phyloP scores from a whole-genome alignment of 768 basidiomycete genomes.

The Trametes cingulata region DNA sequence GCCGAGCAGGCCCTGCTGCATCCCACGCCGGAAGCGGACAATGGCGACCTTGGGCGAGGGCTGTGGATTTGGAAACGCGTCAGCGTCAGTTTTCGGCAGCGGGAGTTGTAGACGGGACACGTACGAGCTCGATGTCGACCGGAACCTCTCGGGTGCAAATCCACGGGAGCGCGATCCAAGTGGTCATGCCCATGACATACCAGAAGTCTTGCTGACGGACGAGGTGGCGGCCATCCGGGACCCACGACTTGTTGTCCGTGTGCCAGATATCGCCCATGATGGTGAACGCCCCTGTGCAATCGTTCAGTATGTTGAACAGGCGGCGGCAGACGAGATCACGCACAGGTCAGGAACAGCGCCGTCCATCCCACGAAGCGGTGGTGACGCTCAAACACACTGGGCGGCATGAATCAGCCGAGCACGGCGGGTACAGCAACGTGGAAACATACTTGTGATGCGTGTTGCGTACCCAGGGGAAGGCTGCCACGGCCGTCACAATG shows the following conservation, averaged over 20 bases:
- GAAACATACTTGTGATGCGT: slow-evolving; percentile 72
- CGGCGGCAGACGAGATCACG: slow-evolving; percentile 21
- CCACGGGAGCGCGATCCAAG: slow-evolving; percentile 78
- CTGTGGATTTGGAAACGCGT: slow-evolving; percentile 37
- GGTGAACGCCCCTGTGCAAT: slow-evolving; percentile 60
- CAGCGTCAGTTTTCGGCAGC: slow-evolving; percentile 2
- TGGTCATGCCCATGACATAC: slow-evolving; percentile 72
- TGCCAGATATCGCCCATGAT: slow-evolving; percentile 68
- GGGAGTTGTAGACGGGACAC: slow-evolving; percentile 24
- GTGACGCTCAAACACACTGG: slow-evolving; percentile 75
- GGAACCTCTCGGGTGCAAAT: slow-evolving; percentile 69
- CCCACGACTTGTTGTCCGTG: slow-evolving; percentile 54
- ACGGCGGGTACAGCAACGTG: not conserved
- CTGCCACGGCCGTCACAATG: slow-evolving; percentile 59
- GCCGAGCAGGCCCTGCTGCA: slow-evolving; percentile 80
- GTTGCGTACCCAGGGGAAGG: slow-evolving; percentile 80
- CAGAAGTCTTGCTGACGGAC: slow-evolving; percentile 75
- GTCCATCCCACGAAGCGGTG: slow-evolving; percentile 82
- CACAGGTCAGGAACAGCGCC: slow-evolving; percentile 57
- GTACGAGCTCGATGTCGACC: slow-evolving; percentile 74
- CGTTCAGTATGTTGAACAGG: not conserved
- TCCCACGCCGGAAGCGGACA: slow-evolving; percentile 77
- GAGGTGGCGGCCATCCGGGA: slow-evolving; percentile 52
- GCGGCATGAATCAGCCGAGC: slow-evolving; percentile 1
- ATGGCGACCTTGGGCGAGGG: slow-evolving; percentile 80